Evolutionary conservation across 495 filamentous ascomycete species (phyloP).

Genomic region (Penicillium lividum): DNA sequence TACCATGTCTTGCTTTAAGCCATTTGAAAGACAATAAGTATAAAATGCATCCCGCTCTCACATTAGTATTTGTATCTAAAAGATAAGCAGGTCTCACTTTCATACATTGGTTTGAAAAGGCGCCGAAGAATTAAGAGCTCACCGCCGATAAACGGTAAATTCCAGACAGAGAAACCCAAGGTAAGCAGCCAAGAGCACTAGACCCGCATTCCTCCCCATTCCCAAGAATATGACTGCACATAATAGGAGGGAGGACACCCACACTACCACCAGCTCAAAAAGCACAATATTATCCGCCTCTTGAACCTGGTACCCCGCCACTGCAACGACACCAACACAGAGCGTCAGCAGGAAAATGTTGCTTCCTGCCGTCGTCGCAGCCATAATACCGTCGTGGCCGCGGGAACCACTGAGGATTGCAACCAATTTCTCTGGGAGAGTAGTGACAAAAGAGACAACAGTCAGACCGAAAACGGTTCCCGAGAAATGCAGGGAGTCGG

Average conservation of each 20-base stretch:
- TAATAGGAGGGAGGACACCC: constrained; percentile 29
- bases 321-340: constrained; percentile 47
- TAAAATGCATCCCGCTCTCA: too few relatives aligned
- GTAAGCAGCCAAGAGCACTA: too few relatives aligned
- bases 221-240: too few relatives aligned
- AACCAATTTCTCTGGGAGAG: constrained; percentile 55
- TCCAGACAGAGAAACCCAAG: too few relatives aligned
- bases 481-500: constrained; percentile 41
- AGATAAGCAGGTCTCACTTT: too few relatives aligned
- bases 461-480: constrained; percentile 52
- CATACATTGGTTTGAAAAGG: too few relatives aligned
- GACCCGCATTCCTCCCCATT: too few relatives aligned
- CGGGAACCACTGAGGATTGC: constrained; percentile 43
- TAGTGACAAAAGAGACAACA: constrained; percentile 57
- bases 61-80: too few relatives aligned
- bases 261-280: constrained; percentile 39
- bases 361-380: constrained; percentile 55
- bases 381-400: constrained; percentile 50
- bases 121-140: too few relatives aligned
- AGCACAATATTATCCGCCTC: constrained; percentile 24
- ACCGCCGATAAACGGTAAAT: too few relatives aligned
- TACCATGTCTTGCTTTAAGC: too few relatives aligned
- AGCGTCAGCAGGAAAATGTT: constrained; percentile 58
- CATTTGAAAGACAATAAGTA: too few relatives aligned
- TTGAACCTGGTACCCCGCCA: constrained; percentile 16